Evolutionary conservation across 495 filamentous ascomycete species (phyloP).

Genomic region (Trichocladium antarcticum): DNA sequence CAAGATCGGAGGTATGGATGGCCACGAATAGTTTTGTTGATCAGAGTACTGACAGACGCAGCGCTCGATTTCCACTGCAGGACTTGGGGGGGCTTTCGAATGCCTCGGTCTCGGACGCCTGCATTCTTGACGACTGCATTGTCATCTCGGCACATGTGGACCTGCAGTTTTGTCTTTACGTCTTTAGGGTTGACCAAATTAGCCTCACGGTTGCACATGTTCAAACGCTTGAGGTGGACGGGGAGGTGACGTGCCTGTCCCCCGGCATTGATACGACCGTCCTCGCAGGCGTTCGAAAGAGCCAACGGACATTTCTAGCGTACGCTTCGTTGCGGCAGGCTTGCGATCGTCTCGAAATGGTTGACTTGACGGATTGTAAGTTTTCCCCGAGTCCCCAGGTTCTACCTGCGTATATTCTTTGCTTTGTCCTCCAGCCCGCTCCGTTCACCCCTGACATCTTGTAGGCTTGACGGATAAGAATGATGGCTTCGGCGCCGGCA

Average conservation of each 20-base stretch:
- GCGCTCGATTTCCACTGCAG: conserved; percentile 17
- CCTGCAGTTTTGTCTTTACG: conserved; percentile 24
- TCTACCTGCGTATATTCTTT: background rate
- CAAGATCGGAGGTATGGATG: conserved; percentile 7
- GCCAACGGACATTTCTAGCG: conserved; percentile 18
- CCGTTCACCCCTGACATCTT: conserved; percentile 1
- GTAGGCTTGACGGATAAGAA: conserved; percentile 3
- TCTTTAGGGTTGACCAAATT: conserved; percentile 19
- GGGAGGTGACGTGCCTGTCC: conserved; percentile 34
- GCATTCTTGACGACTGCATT: conserved; percentile 20
- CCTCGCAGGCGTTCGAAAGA: conserved; percentile 24
- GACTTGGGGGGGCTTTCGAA: conserved; percentile 16
- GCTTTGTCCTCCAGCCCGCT: background rate
- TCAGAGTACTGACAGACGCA: conserved; percentile 11
- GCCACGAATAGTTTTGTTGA: background rate
- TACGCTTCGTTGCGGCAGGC: conserved; percentile 13
- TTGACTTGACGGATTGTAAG: conserved; percentile 15
- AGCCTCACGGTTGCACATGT: conserved; percentile 11
- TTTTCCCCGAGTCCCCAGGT: background rate
- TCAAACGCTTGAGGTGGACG: conserved; percentile 21
- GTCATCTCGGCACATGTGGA: conserved; percentile 28
- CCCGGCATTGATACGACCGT: conserved; percentile 18
- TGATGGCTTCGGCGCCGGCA: background rate
- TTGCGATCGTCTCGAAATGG: background rate
- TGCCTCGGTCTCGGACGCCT: conserved; percentile 26